phyloP scores from a whole-genome alignment of 306 rosid species.

The Dalbergia oliveri region DNA sequence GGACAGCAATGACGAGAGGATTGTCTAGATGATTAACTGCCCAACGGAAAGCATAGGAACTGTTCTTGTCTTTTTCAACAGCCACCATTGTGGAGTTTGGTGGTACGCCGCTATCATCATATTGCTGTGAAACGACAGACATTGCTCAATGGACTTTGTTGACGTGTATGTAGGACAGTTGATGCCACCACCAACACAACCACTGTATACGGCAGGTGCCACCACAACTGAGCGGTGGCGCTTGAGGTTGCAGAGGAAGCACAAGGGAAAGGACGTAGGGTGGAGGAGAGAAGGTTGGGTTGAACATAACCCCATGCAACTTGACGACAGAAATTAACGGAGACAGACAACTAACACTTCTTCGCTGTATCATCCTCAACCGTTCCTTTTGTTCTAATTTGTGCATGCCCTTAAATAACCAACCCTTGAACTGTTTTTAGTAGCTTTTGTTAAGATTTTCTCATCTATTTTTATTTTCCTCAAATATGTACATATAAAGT shows the following conservation, averaged over 20 bases:
- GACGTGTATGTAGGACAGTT: not conserved
- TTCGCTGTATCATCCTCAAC: slow-evolving; percentile 9
- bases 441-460: too few relatives aligned
- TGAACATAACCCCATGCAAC: slow-evolving; percentile 22
- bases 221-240: not conserved
- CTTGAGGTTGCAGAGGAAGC: not conserved
- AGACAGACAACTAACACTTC: slow-evolving; percentile 39
- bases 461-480: too few relatives aligned
- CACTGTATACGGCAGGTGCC: not conserved
- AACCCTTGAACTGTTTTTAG: too few relatives aligned
- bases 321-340: slow-evolving; percentile 30
- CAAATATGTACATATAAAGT: too few relatives aligned
- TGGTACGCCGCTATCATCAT: slow-evolving; percentile 44
- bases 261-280: not conserved
- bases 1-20: slow-evolving; percentile 67
- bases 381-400: slow-evolving; percentile 52
- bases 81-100: slow-evolving; percentile 76
- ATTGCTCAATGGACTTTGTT: slow-evolving; percentile 16
- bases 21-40: slow-evolving; percentile 76
- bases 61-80: slow-evolving; percentile 85
- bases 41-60: slow-evolving; percentile 77
- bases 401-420: slow-evolving; percentile 21
- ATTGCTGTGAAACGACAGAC: slow-evolving; percentile 46
- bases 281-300: not conserved
- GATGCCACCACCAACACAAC: not conserved